Evolutionary conservation across 345 rosid species (phyloP).

Genomic region (Camelina sativa): DNA sequence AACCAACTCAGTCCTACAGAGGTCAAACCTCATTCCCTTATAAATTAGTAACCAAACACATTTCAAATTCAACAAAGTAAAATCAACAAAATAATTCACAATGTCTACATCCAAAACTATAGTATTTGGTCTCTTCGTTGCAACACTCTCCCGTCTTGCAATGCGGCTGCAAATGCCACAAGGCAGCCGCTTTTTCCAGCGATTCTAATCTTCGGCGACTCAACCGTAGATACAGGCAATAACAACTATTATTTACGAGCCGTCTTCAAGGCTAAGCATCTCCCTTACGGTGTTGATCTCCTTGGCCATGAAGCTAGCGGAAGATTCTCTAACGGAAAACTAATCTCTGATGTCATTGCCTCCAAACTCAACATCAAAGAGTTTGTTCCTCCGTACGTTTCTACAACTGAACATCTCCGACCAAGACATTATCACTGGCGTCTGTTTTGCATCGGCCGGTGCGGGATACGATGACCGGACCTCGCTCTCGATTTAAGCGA

Average conservation of each 20-base stretch:
- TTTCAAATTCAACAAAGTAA: neutral
- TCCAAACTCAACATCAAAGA: slow-evolving; percentile 36
- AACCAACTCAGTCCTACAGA: slow-evolving; percentile 2
- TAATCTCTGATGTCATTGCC: slow-evolving; percentile 29
- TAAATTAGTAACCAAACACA: slow-evolving; percentile 1
- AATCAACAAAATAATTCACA: slow-evolving; percentile 5
- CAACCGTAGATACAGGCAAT: slow-evolving; percentile 30
- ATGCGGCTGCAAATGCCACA: neutral
- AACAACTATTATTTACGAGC: slow-evolving; percentile 29
- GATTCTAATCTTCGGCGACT: slow-evolving; percentile 30
- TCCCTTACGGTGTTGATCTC: slow-evolving; percentile 39
- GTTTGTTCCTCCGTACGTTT: slow-evolving; percentile 40
- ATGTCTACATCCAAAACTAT: slow-evolving; percentile 10
- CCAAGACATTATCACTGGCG: slow-evolving; percentile 38
- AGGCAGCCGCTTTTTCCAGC: slow-evolving; percentile 13
- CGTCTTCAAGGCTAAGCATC: slow-evolving; percentile 27
- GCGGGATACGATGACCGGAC: slow-evolving; percentile 38
- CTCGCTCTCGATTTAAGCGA: slow-evolving; percentile 27
- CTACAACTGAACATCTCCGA: slow-evolving; percentile 35
- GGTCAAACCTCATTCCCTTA: neutral
- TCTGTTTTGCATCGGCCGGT: slow-evolving; percentile 36
- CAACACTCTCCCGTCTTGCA: slow-evolving; percentile 1
- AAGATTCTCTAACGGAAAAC: slow-evolving; percentile 39
- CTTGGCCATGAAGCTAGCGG: slow-evolving; percentile 37
- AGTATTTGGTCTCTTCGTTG: slow-evolving; percentile 17